Evolutionary conservation across 495 filamentous ascomycete genomes (phyloP), one percentile per base, ranked within the genome.

Genomic region (Hypoxylon fuscum): DNA sequence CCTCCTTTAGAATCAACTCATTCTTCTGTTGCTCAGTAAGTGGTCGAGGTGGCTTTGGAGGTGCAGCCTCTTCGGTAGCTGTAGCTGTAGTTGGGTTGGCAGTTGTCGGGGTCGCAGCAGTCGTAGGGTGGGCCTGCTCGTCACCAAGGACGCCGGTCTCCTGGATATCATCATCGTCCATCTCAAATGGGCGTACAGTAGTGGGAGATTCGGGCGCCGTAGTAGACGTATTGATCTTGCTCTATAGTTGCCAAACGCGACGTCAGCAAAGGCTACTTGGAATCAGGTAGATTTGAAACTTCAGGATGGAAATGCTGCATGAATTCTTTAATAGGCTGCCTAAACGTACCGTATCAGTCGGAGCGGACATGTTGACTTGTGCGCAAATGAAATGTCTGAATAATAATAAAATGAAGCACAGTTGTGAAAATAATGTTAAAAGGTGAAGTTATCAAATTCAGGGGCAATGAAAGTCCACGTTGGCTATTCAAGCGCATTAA

Each of bases 1-100:
- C 96, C 74, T 99, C 95, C 68, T 90, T 91, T 27, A 98, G 83
- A 18, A 91, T 98, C 64, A 86, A 87, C 74, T 94, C 89, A 18
- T 92, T 91, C 76, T 94, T 87, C 72, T 95, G 87, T 55, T 87
- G 83, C 57, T 92, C 88, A 68, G 83, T 90, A 69, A 92, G 63
- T 29, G 94, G 95, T 34, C 95, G 88, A 15, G 94, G 95, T 17
- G 93, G 95, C 76, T 97, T 96, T 37, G 90, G 83, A 48, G 93
- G 93, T 57, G 90, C 77, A 9, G 66, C 75, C 48, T 88, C 83
- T 11, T 75, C 79, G 15, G 77, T 64, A 6, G 54, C 23, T 12
- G 77, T 64, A 6, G 54, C 23, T 12, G 68, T 72, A 60, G 72
- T 69, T 38, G 76, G 61, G 47, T 71, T 73, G 48, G 72, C 35